Conservation (phyloP, 805 yeast genomes). For the Blastobotrys americana region DNA sequence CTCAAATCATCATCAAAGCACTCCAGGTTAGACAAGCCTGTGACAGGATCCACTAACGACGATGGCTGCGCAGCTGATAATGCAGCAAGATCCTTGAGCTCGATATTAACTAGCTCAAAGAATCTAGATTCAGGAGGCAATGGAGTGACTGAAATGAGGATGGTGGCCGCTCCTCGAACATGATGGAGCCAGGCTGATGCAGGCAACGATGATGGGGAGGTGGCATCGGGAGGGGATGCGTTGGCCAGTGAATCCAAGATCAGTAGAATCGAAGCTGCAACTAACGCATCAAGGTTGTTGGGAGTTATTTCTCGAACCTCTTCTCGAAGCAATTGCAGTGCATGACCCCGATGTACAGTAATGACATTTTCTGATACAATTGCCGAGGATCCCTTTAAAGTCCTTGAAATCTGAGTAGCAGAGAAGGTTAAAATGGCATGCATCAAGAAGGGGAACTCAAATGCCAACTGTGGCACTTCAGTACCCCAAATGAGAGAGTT, state of each 20-base stretch:
- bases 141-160: conserved; percentile 94
- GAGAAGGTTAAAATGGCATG: conserved; percentile 85
- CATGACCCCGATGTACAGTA: conserved; percentile 68
- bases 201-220: conserved; percentile 55
- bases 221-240: conserved; percentile 49
- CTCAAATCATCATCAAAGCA: conserved; percentile 83
- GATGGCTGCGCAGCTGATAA: not conserved
- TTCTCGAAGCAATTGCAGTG: conserved; percentile 68
- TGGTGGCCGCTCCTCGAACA: conserved; percentile 95
- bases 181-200: conserved; percentile 97
- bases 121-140: conserved; percentile 60
- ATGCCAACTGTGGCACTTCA: conserved; percentile 83
- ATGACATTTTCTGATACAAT: conserved; percentile 40
- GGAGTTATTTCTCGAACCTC: conserved; percentile 79
- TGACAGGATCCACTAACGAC: conserved; percentile 9
- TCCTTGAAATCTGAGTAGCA: conserved; percentile 80
- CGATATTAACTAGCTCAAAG: conserved; percentile 71
- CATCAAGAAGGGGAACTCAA: conserved; percentile 83
- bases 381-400: conserved; percentile 54
- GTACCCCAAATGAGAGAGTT: conserved; percentile 80
- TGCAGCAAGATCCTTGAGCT: conserved; percentile 82
- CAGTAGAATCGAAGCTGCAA: conserved; percentile 80
- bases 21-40: conserved; percentile 25
- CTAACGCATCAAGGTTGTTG: conserved; percentile 79
- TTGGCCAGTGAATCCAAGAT: conserved; percentile 89